Conservation (phyloP, 495 filamentous ascomycete genomes). For the Trichoderma erinaceum region DNA sequence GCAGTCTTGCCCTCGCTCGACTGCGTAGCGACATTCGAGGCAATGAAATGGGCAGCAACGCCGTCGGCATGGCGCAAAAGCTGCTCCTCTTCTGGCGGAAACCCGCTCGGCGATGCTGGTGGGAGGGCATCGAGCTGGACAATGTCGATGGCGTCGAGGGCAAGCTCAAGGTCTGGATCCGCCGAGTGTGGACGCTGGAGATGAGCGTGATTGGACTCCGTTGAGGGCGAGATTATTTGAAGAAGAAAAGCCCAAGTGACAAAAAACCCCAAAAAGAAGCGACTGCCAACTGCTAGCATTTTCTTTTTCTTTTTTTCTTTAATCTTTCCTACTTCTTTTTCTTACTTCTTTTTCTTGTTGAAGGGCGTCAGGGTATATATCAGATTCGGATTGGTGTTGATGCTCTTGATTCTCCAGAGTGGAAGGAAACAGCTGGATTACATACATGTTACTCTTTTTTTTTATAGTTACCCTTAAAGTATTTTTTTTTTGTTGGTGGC, state of each 20-base stretch:
- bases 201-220: slow-evolving; percentile 95
- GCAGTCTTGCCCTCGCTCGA: slow-evolving; percentile 86
- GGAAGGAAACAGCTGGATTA: neutral
- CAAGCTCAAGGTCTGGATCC: slow-evolving; percentile 94
- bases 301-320: neutral
- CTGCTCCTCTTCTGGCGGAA: slow-evolving; percentile 97
- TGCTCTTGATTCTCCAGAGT: neutral
- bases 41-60: slow-evolving; percentile 66
- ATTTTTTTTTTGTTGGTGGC: neutral
- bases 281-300: neutral
- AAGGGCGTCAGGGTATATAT: slow-evolving; percentile 15
- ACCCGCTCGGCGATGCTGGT: slow-evolving; percentile 94
- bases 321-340: neutral
- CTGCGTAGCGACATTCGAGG: slow-evolving; percentile 86
- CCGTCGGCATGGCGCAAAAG: slow-evolving; percentile 98
- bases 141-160: slow-evolving; percentile 87
- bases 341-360: neutral
- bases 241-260: slow-evolving; percentile 18
- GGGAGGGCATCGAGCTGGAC: slow-evolving; percentile 94
- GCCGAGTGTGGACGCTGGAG: slow-evolving; percentile 96
- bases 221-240: slow-evolving; percentile 35
- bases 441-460: neutral
- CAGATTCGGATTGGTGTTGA: slow-evolving; percentile 11
- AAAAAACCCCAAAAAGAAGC: neutral
- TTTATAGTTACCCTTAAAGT: neutral